These are phyloP conservation scores for Malus hybrid DNA, from an alignment of 331 rosid species.

Conservation along the genomic window DNA sequence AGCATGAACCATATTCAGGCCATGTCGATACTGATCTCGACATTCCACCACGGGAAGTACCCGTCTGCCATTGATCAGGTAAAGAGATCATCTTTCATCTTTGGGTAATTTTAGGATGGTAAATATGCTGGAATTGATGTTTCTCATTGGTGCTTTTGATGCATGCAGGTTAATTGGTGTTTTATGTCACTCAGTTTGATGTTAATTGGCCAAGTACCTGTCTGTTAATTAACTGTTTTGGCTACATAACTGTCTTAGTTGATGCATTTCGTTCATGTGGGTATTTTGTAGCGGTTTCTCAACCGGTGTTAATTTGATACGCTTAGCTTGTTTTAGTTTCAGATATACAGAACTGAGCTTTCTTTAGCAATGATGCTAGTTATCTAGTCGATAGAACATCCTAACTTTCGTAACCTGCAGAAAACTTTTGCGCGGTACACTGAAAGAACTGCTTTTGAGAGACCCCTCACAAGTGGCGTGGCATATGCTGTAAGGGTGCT, in stretches of 20 bases:
- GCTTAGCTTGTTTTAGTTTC: neutral
- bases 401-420: conserved; percentile 45
- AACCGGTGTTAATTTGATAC: neutral
- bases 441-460: conserved; percentile 92
- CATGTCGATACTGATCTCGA: conserved; percentile 86
- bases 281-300: neutral
- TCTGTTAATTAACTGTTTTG: neutral
- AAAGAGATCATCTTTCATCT: neutral
- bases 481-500: conserved; percentile 99
- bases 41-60: conserved; percentile 73
- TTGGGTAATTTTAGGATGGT: neutral
- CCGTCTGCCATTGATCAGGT: conserved; percentile 96
- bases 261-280: neutral
- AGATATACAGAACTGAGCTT: conserved; percentile 9
- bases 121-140: no score
- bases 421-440: conserved; percentile 82
- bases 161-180: neutral
- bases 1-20: conserved; percentile 98
- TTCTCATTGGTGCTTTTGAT: neutral
- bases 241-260: neutral
- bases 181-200: neutral
- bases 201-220: neutral
- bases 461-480: conserved; percentile 97
- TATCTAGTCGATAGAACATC: conserved; percentile 12
- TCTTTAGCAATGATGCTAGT: neutral